Evolutionary conservation across 2,329 filamentous ascomycete species (phyloP).

Genomic region (Pseudogymnoascus sp.): DNA sequence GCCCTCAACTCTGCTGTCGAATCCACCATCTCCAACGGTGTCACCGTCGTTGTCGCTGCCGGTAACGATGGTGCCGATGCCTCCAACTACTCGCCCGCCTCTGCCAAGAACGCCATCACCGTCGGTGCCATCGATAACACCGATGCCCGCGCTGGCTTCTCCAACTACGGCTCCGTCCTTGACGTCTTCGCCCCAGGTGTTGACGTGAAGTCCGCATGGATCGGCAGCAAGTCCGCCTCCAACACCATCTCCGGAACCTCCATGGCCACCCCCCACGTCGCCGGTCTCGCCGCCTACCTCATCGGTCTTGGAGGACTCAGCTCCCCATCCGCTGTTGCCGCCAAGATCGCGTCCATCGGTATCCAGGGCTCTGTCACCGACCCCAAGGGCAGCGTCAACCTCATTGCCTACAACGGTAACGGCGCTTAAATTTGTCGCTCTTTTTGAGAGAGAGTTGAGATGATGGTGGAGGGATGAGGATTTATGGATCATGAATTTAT

Average conservation of each 20-base stretch:
- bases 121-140: slow-evolving; percentile 40
- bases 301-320: slow-evolving; percentile 35
- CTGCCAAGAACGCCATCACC: slow-evolving; percentile 39
- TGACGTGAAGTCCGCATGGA: slow-evolving; percentile 39
- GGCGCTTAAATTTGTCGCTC: slow-evolving; percentile 20
- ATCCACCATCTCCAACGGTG: slow-evolving; percentile 35
- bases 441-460: not conserved
- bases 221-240: slow-evolving; percentile 33
- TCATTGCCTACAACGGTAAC: slow-evolving; percentile 47
- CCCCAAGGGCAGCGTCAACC: slow-evolving; percentile 39
- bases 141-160: slow-evolving; percentile 36
- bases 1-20: slow-evolving; percentile 43
- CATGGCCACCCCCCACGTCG: slow-evolving; percentile 53
- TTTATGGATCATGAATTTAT: slow-evolving; percentile 1
- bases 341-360: slow-evolving; percentile 36
- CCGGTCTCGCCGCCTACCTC: slow-evolving; percentile 53
- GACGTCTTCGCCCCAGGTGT: slow-evolving; percentile 45
- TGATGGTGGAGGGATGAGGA: not conserved
- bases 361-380: slow-evolving; percentile 34
- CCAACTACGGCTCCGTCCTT: slow-evolving; percentile 41
- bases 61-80: slow-evolving; percentile 41
- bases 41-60: slow-evolving; percentile 46
- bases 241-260: slow-evolving; percentile 50
- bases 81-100: slow-evolving; percentile 38
- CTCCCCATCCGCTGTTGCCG: slow-evolving; percentile 39